Evolutionary conservation across 129 eudicot genomes (phyloP).

Genomic region (Flaveria sonorensis): DNA sequence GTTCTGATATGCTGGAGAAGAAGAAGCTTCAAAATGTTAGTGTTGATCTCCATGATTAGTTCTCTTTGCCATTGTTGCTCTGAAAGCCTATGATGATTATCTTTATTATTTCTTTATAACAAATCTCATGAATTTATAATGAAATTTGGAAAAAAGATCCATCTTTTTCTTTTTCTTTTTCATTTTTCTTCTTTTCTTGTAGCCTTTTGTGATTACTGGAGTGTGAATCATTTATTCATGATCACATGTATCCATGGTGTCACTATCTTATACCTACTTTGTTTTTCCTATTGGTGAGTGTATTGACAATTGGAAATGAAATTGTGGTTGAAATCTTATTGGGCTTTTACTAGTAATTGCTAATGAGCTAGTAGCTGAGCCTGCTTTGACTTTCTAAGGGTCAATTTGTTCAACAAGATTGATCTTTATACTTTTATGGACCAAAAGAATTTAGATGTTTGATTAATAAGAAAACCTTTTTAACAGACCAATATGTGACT

Average conservation of each 20-base stretch:
- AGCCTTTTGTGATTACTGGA: slow-evolving; percentile 1
- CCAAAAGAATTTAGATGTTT: neutral
- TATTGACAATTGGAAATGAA: slow-evolving; percentile 1
- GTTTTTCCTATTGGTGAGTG: slow-evolving; percentile 1
- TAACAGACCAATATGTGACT: neutral
- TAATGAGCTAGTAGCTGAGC: slow-evolving; percentile 15
- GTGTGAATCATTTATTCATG: slow-evolving; percentile 3
- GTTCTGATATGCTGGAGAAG: slow-evolving; percentile 72
- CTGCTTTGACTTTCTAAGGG: neutral
- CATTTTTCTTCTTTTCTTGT: neutral
- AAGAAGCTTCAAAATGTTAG: slow-evolving; percentile 60
- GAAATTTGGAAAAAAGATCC: too few species aligned
- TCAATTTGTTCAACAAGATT: slow-evolving; percentile 1
- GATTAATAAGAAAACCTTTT: neutral
- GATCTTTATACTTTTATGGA: slow-evolving; percentile 10
- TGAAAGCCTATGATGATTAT: neutral
- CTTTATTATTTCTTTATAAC: neutral
- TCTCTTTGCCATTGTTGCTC: too few species aligned
- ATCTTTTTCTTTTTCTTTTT: too few species aligned
- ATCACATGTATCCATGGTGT: slow-evolving; percentile 21
- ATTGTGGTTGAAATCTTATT: slow-evolving; percentile 1
- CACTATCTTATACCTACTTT: slow-evolving; percentile 16
- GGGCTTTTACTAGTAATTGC: neutral
- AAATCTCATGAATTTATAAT: neutral
- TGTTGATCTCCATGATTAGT: slow-evolving; percentile 34